Evolutionary conservation across 495 filamentous ascomycete species (phyloP).

Genomic region (Cenococcum geophilum): DNA sequence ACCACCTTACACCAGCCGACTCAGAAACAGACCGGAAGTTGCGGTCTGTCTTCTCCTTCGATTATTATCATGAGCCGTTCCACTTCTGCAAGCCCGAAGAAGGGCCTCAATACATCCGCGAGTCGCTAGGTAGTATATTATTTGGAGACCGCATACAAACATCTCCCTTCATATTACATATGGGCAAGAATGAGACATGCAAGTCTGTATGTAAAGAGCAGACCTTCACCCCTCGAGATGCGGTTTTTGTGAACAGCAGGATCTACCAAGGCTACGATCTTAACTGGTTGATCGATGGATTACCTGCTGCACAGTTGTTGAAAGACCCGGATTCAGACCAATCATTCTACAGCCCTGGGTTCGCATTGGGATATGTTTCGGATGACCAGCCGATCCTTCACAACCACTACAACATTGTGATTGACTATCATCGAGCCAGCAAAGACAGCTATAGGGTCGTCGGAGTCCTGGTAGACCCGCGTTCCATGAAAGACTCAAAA

Average conservation of each 20-base stretch:
- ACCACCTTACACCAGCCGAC: constrained; percentile 80
- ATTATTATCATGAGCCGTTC: constrained; percentile 87
- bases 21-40: constrained; percentile 67
- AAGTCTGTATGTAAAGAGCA: constrained; percentile 63
- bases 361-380: constrained; percentile 62
- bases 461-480: constrained; percentile 78
- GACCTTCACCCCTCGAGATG: constrained; percentile 59
- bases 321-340: constrained; percentile 64
- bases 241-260: constrained; percentile 72
- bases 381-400: constrained; percentile 56
- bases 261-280: constrained; percentile 80
- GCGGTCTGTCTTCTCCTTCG: constrained; percentile 85
- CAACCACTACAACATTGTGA: constrained; percentile 90
- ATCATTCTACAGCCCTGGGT: constrained; percentile 80
- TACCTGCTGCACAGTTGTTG: constrained; percentile 78
- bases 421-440: constrained; percentile 80
- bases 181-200: constrained; percentile 79
- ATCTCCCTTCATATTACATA: constrained; percentile 80
- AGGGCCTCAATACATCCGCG: constrained; percentile 66
- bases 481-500: constrained; percentile 58
- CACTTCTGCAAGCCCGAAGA: constrained; percentile 76
- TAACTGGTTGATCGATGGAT: constrained; percentile 92
- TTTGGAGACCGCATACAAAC: constrained; percentile 95
- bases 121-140: constrained; percentile 90
- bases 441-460: constrained; percentile 75